Evolutionary conservation across 305 asterid genomes (phyloP).

Genomic region (Fraxinus velutina): DNA sequence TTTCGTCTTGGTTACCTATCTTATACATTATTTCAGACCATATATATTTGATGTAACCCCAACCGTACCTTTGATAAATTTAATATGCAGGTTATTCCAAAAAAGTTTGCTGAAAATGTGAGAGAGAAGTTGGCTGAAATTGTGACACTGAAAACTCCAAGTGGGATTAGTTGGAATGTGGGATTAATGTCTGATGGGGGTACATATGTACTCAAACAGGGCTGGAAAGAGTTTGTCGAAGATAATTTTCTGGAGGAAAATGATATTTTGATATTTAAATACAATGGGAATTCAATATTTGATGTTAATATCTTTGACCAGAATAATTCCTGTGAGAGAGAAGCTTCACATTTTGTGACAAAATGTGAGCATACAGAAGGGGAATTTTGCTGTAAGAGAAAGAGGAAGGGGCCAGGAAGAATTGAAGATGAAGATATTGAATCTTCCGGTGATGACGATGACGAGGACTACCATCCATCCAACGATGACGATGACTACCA

Average conservation of each 20-base stretch:
- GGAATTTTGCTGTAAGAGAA: conserved; percentile 8
- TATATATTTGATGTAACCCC: background rate
- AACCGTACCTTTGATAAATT: background rate
- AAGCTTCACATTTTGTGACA: conserved; percentile 33
- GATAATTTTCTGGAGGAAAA: conserved; percentile 33
- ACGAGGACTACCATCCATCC: background rate
- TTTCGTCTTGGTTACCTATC: background rate
- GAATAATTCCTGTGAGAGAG: conserved; percentile 33
- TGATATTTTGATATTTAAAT: conserved; percentile 34
- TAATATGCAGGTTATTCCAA: conserved; percentile 34
- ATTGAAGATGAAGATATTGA: background rate
- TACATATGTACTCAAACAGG: conserved; percentile 21
- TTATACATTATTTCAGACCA: background rate
- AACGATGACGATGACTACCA: background rate
- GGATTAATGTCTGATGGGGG: conserved; percentile 21
- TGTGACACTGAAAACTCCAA: conserved; percentile 35
- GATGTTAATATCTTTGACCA: conserved; percentile 23
- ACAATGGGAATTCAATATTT: conserved; percentile 27
- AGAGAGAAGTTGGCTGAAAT: conserved; percentile 29
- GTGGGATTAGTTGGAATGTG: conserved; percentile 33
- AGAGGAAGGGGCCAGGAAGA: conserved; percentile 5
- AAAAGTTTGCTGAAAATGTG: conserved; percentile 31
- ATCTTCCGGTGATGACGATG: background rate
- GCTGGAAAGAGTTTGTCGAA: conserved; percentile 35
- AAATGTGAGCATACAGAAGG: conserved; percentile 27